Base-by-base conservation (phyloP, 2,329 filamentous ascomycete genomes). In the Incumbomyces lentus region DNA sequence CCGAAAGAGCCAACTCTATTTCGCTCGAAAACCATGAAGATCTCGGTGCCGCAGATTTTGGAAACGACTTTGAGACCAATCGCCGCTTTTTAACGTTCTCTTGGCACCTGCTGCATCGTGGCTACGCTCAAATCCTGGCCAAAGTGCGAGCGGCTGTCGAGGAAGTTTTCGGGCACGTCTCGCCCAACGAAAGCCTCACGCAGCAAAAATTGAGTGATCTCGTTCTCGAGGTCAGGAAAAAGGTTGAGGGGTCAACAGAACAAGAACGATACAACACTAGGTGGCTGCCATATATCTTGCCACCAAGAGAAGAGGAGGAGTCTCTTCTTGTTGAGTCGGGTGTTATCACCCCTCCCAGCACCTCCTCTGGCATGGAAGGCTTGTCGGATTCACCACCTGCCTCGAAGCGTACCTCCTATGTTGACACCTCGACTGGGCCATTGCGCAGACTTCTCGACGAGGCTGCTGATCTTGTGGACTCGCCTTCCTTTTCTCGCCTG, bases 21-120 rank as follows among this genome's bases (percentile, higher is more conserved):
- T 89, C 76, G 57, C 75, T 96, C 14, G 88, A 95, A 68, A 92
- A 96, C 64, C 82, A 93, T 59, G 90, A 95, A 61, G 89, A 95
- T 62, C 86, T 92, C 61, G 83, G 84, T 59, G 85, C 90, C 45
- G 76, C 81, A 3, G 52, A 49, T 22, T 88, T 93, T 61, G 88
- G 88, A 37, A 90, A 85, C 64, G 92, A 98, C 64, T 95, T 95
- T 56, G 89, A 95, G 64, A 94, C 88, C 30, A 98, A 98, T 66
- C 77, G 89, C 57, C 85, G 86, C 60, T 98, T 96, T 61, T 73
- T 98, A 40, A 93, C 89, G 34, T 94, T 96, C 64, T 95, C 87
- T 67, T 98, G 92, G 92, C 98, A 90, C 89, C 70, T 98, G 39
- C 73, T 98, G 40, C 90, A 98, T 66, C 79, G 80, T 54, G 92